Percentiles rank a stretch among this genome's conserved stretches.
Evolutionary conservation across 78 protist species (phyloP).

Genomic region (Cavenderia fasciculata): DNA sequence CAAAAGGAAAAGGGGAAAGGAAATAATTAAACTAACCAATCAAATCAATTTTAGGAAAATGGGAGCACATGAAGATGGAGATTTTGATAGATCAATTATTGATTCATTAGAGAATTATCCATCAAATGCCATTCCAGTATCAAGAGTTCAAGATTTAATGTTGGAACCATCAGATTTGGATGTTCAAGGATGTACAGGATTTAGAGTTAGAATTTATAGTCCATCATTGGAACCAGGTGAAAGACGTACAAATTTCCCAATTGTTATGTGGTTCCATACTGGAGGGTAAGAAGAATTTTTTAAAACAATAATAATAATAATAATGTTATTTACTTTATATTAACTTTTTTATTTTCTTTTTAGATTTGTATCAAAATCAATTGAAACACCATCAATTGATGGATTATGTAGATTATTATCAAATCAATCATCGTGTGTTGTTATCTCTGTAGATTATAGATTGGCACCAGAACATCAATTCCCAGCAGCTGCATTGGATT

Average conservation of each 20-base stretch:
- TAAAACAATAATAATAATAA: not conserved
- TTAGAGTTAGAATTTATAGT: conserved; percentile 63
- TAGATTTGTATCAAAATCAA: conserved; percentile 51
- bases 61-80: conserved; percentile 76
- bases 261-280: conserved; percentile 75
- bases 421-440: conserved; percentile 59
- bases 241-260: conserved; percentile 30
- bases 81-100: conserved; percentile 47
- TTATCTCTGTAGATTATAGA: conserved; percentile 74
- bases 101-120: conserved; percentile 48
- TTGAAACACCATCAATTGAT: conserved; percentile 71
- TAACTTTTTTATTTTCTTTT: not conserved
- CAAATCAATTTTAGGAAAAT: conserved; percentile 8
- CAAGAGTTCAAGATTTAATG: conserved; percentile 64
- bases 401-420: conserved; percentile 60
- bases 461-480: conserved; percentile 68
- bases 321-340: not conserved
- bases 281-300: conserved; percentile 23
- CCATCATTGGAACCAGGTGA: conserved; percentile 68
- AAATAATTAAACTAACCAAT: no score
- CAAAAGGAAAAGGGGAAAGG: no score
- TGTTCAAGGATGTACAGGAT: conserved; percentile 70
- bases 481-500: conserved; percentile 72
- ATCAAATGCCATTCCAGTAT: conserved; percentile 46
- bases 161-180: conserved; percentile 42